Conservation (phyloP, 257 asterid genomes). For the Echium plantagineum region DNA sequence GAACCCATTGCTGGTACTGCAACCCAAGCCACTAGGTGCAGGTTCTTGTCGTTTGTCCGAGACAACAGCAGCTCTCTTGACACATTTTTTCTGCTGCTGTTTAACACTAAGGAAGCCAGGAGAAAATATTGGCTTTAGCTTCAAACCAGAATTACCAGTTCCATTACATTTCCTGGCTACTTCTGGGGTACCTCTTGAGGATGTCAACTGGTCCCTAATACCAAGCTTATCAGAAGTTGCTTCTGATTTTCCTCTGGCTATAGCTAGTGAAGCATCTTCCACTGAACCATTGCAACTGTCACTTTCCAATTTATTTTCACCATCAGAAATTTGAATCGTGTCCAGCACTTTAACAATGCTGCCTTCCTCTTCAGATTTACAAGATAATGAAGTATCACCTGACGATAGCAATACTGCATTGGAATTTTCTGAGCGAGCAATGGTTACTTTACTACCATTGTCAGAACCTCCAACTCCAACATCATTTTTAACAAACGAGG, state of each 20-base stretch:
- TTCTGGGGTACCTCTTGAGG: conserved; percentile 13
- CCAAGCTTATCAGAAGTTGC: conserved; percentile 14
- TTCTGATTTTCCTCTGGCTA: conserved; percentile 16
- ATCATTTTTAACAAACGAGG: conserved; percentile 23
- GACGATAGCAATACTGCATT: conserved; percentile 8
- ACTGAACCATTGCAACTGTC: not conserved
- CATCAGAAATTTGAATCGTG: conserved; percentile 17
- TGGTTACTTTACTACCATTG: conserved; percentile 12
- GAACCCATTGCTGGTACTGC: conserved; percentile 12
- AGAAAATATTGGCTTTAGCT: conserved; percentile 42
- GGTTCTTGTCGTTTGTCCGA: conserved; percentile 7
- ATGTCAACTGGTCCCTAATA: conserved; percentile 7
- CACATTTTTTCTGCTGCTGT: conserved; percentile 18
- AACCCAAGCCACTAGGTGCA: conserved; percentile 1
- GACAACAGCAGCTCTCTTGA: conserved; percentile 14
- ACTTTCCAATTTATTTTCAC: conserved; percentile 16
- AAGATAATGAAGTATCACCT: conserved; percentile 4
- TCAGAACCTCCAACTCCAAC: conserved; percentile 15
- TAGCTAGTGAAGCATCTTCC: conserved; percentile 12
- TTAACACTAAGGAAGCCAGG: conserved; percentile 59
- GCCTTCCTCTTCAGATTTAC: conserved; percentile 2
- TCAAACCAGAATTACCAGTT: conserved; percentile 13
- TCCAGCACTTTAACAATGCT: conserved; percentile 1
- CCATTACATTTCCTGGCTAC: conserved; percentile 26
- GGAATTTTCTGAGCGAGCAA: conserved; percentile 10